Percentiles rank a stretch among this genome's conserved stretches.
Evolutionary conservation across 1,284 basidiomycete genomes (phyloP).

Genomic region (Pyrrhoderma noxium): DNA sequence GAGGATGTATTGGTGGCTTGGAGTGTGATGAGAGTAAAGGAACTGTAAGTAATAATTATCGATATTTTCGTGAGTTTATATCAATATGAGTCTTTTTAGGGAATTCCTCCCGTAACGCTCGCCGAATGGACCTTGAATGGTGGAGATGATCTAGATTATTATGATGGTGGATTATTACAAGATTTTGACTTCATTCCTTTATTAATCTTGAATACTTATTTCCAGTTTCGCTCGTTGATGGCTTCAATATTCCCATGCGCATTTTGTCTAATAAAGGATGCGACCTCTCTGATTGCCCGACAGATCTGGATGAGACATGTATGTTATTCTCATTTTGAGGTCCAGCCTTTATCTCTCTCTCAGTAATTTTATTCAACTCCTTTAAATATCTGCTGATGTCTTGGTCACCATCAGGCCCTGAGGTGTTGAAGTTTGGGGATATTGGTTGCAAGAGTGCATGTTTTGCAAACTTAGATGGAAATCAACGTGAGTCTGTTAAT

Average conservation of each 20-base stretch:
- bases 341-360: background rate
- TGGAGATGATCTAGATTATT: constrained; percentile 34
- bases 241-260: constrained; percentile 51
- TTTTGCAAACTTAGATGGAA: constrained; percentile 41
- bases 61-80: too few relatives aligned
- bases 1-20: constrained; percentile 43
- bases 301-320: constrained; percentile 46
- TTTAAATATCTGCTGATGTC: too few relatives aligned
- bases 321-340: background rate
- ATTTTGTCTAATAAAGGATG: constrained; percentile 47
- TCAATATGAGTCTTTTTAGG: constrained; percentile 25
- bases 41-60: constrained; percentile 3
- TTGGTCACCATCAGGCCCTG: constrained; percentile 51
- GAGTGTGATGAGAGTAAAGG: constrained; percentile 28
- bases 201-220: constrained; percentile 15
- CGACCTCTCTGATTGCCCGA: constrained; percentile 40
- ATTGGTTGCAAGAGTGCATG: constrained; percentile 57
- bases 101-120: constrained; percentile 52
- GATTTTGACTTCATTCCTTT: constrained; percentile 15
- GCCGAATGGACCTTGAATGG: constrained; percentile 48
- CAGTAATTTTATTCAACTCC: too few relatives aligned
- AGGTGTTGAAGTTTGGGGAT: constrained; percentile 36
- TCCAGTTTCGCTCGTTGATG: constrained; percentile 45
- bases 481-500: constrained; percentile 29
- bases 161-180: constrained; percentile 33